Conservation (phyloP, 495 filamentous ascomycete species). For the Penicillium nucicola region DNA sequence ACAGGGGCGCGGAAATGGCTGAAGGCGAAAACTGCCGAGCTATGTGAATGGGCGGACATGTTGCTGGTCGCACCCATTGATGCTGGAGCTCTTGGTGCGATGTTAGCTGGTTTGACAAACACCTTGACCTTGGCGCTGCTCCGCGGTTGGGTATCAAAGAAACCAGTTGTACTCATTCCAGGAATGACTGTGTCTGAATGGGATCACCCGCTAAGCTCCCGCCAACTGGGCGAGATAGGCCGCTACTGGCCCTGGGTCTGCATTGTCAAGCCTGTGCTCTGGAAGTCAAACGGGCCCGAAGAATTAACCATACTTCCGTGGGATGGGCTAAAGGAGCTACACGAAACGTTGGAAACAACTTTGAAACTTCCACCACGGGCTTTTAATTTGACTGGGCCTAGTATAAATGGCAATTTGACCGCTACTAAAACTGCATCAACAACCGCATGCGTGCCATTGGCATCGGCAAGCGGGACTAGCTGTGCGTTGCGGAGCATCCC, state of each 20-base stretch:
- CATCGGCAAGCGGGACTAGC: conserved; percentile 57
- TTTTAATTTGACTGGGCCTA: neutral
- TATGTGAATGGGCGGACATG: conserved; percentile 85
- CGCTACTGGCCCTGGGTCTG: conserved; percentile 80
- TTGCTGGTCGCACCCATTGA: conserved; percentile 80
- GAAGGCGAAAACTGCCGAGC: conserved; percentile 59
- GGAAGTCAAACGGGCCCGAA: conserved; percentile 59
- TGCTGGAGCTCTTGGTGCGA: conserved; percentile 74
- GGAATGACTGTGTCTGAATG: conserved; percentile 81
- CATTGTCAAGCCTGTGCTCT: conserved; percentile 67
- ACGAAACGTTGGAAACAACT: conserved; percentile 60
- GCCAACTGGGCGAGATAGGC: conserved; percentile 75
- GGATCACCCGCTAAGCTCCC: conserved; percentile 80
- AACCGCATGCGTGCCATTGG: conserved; percentile 48
- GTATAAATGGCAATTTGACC: neutral
- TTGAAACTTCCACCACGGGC: conserved; percentile 27
- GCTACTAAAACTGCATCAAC: conserved; percentile 4
- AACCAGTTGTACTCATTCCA: conserved; percentile 77
- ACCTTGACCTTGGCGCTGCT: conserved; percentile 71
- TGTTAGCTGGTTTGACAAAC: conserved; percentile 76
- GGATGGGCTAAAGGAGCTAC: conserved; percentile 63
- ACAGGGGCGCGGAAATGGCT: conserved; percentile 45
- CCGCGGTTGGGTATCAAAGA: conserved; percentile 77
- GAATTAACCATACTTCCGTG: conserved; percentile 54
- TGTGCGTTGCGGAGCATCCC: conserved; percentile 40